Base-by-base conservation (phyloP, 2,329 filamentous ascomycete genomes). In the Penicillium sp. region DNA sequence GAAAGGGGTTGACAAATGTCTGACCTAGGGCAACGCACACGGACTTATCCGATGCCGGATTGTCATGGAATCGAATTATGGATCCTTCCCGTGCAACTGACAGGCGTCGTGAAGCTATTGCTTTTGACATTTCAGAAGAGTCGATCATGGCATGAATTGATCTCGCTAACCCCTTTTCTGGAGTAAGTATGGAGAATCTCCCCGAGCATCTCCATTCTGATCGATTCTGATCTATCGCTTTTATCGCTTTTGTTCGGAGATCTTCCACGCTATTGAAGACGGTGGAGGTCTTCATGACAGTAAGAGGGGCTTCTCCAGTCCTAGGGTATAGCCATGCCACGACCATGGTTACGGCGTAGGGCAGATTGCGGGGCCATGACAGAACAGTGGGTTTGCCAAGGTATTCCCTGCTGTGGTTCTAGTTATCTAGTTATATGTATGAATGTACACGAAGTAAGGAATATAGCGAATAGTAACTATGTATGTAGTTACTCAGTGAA, bases 41-140 rank as follows among this genome's bases (percentile, higher is more conserved):
- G 50, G 50, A 45, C 47, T 41, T 42, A 38, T n/a, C 47, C 41
- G 41, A 51, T 42, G 44, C 44, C 31, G 28, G 34, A 40, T 37
- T 24, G 26, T 31, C 24, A 38, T 8, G 34, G 32, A 36, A 42
- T 41, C 27, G 13, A 34, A 41, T 26, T 20, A 18, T 20, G 23
- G 26, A 31, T 29, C 14, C 11, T 36, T 38, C 31, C 44, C 39
- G 38, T 43, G 39, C 22, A 36, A 43, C 43, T 43, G 40, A 42
- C 43, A 28, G 34, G 23, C 24, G 29, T 29, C 16, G 6, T 43
- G 32, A 37, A 16, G 41, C 32, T 37, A 37, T 43, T 37, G 41
- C 31, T 13, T 6, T 31, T 34, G 31, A 34, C 31, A 34, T 34
- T 34, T 34, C 31, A 8, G 31, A 34, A 9, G 14, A 18, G 31